Base-by-base conservation (phyloP, 192 early-diverging fungal species). In the Coemansia sp. region DNA sequence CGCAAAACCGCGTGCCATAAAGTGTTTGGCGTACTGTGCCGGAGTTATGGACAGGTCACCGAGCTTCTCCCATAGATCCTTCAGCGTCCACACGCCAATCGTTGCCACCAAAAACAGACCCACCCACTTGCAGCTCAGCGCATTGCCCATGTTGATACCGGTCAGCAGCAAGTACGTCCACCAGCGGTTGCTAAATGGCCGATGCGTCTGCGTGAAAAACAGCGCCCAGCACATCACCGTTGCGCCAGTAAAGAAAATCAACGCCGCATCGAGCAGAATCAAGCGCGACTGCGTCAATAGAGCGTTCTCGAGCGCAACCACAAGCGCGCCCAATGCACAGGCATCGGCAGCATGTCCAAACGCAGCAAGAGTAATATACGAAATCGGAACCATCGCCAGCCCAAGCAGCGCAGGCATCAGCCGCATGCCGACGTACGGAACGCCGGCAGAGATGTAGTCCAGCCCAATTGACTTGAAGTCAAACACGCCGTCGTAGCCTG, bases 391-490 rank as follows among this genome's bases (percentile, higher is more conserved):
- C 37, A 93, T 87, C 15, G 92, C 70, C 7, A 92, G 83, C 1
- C 96, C 96, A 52, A 86, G 84, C 3, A 90, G 20, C 4, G 88
- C 94, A 21, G 90, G 86, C 66, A 91, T 78, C 63, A 91, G 40
- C 37, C 96, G 87, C 84, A 98, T 88, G 3, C 84, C 79, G 25
- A 96, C 73, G 76, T 93, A 97, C 6, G 97, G 97, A 1, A 98
- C 97, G 48, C 90, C 85, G 28, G 91, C 85, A 31, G 86, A 84
- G 7, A 92, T 66, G 58, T 98, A 98, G 73, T 95, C 93, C 83
- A 85, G 74, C 56, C 93, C 93, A 75, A 98, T 98, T 59, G 89
- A 85, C 58, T 95, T 93, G 69, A 98, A 98, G 62, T 92, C 84
- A 76, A 97, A 98, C 40, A 86, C 77, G 5, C 93, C 93, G 68